Evolutionary conservation across 2,329 filamentous ascomycete genomes (phyloP).

Genomic region (Akanthomyces lecanii): DNA sequence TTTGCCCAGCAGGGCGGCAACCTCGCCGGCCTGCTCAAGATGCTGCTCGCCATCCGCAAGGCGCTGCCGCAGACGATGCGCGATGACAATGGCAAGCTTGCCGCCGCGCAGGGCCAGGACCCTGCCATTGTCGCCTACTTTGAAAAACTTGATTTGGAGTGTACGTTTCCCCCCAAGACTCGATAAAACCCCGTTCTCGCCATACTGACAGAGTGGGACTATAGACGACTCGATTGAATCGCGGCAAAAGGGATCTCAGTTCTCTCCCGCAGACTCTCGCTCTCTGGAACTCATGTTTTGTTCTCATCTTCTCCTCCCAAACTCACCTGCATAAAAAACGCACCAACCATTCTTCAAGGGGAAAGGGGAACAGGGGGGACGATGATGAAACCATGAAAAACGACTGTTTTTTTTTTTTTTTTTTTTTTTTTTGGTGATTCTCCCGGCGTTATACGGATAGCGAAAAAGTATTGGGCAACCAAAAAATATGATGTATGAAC

Average conservation of each 20-base stretch:
- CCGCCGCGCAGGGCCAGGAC: conserved; percentile 41
- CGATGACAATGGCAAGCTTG: conserved; percentile 45
- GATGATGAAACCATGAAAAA: not conserved
- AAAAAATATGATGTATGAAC: conserved; percentile 10
- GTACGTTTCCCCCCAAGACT: conserved; percentile 38
- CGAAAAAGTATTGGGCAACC: conserved; percentile 9
- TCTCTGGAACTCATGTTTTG: conserved; percentile 49
- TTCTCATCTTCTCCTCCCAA: conserved; percentile 43
- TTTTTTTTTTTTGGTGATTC: not conserved
- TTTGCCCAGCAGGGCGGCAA: conserved; percentile 58
- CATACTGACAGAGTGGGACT: not conserved
- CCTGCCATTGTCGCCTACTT: conserved; percentile 49
- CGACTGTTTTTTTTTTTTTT: not conserved
- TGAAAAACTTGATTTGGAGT: conserved; percentile 51
- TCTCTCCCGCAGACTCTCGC: conserved; percentile 46
- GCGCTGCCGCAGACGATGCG: conserved; percentile 51
- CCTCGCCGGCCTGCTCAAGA: conserved; percentile 55
- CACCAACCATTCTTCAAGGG: too few species aligned
- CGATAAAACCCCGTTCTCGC: not conserved
- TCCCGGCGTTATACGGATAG: conserved; percentile 7
- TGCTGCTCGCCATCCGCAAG: conserved; percentile 58
- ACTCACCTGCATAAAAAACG: conserved; percentile 16
- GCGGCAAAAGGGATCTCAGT: conserved; percentile 49
- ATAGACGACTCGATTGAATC: conserved; percentile 31
- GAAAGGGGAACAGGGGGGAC: not conserved